Evolutionary conservation across 148 eudicot genomes (phyloP).

Genomic region (Fagopyrum tataricum): DNA sequence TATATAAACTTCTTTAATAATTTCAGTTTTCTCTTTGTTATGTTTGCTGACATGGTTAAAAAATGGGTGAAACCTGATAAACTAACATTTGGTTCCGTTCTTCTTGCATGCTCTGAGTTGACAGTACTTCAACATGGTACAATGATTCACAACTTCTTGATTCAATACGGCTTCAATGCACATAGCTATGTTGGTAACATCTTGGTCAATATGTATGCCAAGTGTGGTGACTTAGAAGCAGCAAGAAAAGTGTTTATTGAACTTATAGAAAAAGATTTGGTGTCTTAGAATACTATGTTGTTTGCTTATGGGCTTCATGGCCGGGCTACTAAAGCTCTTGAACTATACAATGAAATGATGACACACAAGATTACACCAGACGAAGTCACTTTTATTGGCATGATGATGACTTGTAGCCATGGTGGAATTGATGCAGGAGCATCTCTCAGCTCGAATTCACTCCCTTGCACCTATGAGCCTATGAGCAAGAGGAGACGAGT

Average conservation of each 20-base stretch:
- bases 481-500: too few species aligned
- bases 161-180: constrained; percentile 22
- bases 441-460: too few species aligned
- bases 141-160: constrained; percentile 26
- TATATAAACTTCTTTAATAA: too few species aligned
- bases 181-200: constrained; percentile 43
- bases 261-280: constrained; percentile 46
- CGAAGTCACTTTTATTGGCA: constrained; percentile 41
- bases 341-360: constrained; percentile 39
- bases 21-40: too few species aligned
- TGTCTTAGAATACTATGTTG: constrained; percentile 46
- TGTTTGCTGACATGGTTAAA: constrained; percentile 36
- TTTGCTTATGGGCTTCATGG: constrained; percentile 42
- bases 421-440: too few species aligned
- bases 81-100: constrained; percentile 35
- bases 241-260: constrained; percentile 47
- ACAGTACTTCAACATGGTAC: constrained; percentile 47
- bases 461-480: too few species aligned
- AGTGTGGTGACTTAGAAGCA: constrained; percentile 39
- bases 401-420: constrained; percentile 54
- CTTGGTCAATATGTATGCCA: constrained; percentile 61
- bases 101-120: constrained; percentile 51
- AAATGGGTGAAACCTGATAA: constrained; percentile 37
- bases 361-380: constrained; percentile 40
- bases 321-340: constrained; percentile 33